Evolutionary conservation across 2,329 filamentous ascomycete genomes (phyloP), one percentile per base, ranked within the genome.

Genomic region (Fusarium udum): DNA sequence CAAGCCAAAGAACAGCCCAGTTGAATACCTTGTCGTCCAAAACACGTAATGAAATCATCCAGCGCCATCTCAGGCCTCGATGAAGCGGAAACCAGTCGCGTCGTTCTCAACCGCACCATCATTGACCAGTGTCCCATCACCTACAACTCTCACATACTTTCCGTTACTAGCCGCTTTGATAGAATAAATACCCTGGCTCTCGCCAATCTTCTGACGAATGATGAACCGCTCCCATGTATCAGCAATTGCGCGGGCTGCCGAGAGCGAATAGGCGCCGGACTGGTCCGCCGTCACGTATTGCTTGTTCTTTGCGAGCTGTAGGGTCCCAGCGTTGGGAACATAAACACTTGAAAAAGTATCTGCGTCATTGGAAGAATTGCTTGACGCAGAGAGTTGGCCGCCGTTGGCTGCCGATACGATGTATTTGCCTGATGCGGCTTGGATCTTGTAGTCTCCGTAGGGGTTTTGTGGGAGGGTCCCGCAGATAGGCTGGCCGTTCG

Each of bases 1-100:
- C 14, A 14, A 51, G 11, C 3, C 1, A 18, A 7, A 52, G 0
- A 26, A 2, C 22, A 22, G 3, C 7, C 6, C 6, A 6, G 3
- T 16, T 34, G 7, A 3, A 34, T 36, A 20, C 4, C 3, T 6
- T 26, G 8, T 7, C 6, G 9, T 4, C 7, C 16, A 11, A 11
- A 20, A 8, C 48, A 26, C 6, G n/a, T 7, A 7, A 26, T 4
- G 5, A 52, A 11, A 13, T 10, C 9, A 8, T 13, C n/a, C 16
- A 16, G 48, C 16, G 8, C 4, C n/a, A 3, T 6, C 42, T 49
- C 32, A 59, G 24, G 31, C 11, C 15, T 59, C 49, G 14, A 59
- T 10, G 5, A 59, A 49, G 3, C 42, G 56, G 18, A 59, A 59
- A 4, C 56, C 42, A 31, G 42, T 24, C 3, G 18, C 42, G 6